phyloP scores from a whole-genome alignment of 768 basidiomycete genomes.

The Podaxis sp. region DNA sequence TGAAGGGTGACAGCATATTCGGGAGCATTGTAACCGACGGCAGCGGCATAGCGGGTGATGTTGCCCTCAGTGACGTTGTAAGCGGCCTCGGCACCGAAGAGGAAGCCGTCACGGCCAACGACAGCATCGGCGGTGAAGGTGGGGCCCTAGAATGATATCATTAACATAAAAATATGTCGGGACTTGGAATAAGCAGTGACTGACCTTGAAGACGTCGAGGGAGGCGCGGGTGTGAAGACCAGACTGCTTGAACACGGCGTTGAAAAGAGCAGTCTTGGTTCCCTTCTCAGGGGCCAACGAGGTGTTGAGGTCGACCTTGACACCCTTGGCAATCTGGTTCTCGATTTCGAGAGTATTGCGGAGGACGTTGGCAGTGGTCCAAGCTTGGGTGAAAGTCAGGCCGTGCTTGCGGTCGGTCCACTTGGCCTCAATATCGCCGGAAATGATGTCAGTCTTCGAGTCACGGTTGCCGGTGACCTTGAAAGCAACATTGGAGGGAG shows the following conservation, averaged over 20 bases:
- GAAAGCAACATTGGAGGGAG: conserved; percentile 89
- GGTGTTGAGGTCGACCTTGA: conserved; percentile 91
- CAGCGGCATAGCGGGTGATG: conserved; percentile 89
- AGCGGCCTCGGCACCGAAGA: conserved; percentile 91
- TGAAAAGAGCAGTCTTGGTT: conserved; percentile 79
- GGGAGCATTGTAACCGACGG: conserved; percentile 92
- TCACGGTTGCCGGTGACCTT: conserved; percentile 86
- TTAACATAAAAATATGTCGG: conserved; percentile 2
- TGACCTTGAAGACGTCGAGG: conserved; percentile 93
- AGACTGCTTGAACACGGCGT: conserved; percentile 92
- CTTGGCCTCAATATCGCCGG: conserved; percentile 94
- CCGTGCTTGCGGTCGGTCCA: conserved; percentile 91
- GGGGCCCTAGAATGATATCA: conserved; percentile 63
- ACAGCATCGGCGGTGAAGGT: conserved; percentile 97
- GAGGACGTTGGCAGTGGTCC: conserved; percentile 94
- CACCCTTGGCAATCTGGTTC: conserved; percentile 94
- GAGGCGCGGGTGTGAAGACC: conserved; percentile 88
- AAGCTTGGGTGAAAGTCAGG: conserved; percentile 89
- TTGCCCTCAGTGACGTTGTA: conserved; percentile 96
- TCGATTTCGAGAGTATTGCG: conserved; percentile 92
- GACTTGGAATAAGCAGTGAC: conserved; percentile 18
- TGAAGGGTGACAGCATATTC: conserved; percentile 95
- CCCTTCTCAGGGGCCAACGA: conserved; percentile 85
- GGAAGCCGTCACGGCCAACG: conserved; percentile 95
- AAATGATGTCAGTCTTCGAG: conserved; percentile 68